Conservation (phyloP, 2,329 filamentous ascomycete species). For the Daldinia sp. region DNA sequence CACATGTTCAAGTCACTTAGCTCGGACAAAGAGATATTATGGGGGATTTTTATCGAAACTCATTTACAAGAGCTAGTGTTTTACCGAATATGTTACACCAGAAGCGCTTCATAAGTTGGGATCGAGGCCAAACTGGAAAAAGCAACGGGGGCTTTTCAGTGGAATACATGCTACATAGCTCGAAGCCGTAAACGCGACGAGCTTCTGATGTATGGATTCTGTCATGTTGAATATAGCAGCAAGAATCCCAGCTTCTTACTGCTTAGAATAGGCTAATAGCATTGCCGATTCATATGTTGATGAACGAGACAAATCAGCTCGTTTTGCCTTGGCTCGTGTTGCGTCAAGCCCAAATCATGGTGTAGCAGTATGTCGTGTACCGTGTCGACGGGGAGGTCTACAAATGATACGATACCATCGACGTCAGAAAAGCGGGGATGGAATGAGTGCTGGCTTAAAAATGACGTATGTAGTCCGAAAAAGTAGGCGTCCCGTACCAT, state of each 20-base stretch:
- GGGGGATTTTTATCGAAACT: background rate
- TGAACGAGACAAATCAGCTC: conserved; percentile 13
- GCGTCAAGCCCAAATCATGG: conserved; percentile 11
- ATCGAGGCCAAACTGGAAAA: background rate
- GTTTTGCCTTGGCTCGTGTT: background rate
- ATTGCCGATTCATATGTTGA: background rate
- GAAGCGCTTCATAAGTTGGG: background rate
- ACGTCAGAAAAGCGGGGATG: conserved; percentile 26
- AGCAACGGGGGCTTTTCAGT: background rate
- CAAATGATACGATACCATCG: background rate
- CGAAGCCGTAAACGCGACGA: background rate
- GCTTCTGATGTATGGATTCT: conserved; percentile 21
- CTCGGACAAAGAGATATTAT: conserved; percentile 26
- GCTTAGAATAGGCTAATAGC: background rate
- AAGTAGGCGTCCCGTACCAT: conserved; percentile 3
- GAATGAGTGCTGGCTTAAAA: background rate
- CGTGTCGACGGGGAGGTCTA: conserved; percentile 1
- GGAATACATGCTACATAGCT: background rate
- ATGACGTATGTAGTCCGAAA: conserved; percentile 24
- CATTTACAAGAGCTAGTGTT: conserved; percentile 9
- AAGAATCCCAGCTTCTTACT: conserved; percentile 1
- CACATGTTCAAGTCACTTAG: background rate
- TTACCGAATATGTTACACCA: background rate
- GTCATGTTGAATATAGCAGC: conserved; percentile 11
- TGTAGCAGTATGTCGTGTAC: conserved; percentile 8